Conservation (phyloP, 371 early-diverging fungal genomes). For the Lichtheimia hyalospora region DNA sequence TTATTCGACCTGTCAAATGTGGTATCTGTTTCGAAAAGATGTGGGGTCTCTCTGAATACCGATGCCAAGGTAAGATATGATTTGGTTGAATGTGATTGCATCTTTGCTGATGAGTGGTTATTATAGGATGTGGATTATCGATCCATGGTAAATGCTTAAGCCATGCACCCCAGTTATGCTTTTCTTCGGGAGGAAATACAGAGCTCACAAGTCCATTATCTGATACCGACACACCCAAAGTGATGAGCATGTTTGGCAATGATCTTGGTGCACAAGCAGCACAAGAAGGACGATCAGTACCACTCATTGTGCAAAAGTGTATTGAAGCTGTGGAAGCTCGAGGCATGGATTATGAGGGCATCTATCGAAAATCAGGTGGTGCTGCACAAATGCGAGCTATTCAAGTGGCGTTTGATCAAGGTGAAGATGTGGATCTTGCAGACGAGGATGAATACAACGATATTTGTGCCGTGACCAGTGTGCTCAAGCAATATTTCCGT, state of each 20-base stretch:
- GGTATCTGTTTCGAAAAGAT: constrained; percentile 84
- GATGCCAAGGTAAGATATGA: constrained; percentile 51
- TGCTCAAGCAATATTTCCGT: constrained; percentile 95
- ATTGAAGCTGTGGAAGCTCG: constrained; percentile 78
- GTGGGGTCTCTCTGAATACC: constrained; percentile 80
- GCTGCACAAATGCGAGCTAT: constrained; percentile 75
- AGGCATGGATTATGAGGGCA: constrained; percentile 85
- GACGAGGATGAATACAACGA: constrained; percentile 56
- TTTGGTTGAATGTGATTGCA: not conserved
- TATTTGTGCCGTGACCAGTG: constrained; percentile 84
- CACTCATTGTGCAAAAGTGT: constrained; percentile 75
- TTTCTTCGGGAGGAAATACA: constrained; percentile 11
- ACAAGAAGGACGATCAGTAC: constrained; percentile 47
- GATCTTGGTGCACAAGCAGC: constrained; percentile 28
- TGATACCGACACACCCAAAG: constrained; percentile 8
- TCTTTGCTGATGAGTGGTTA: not conserved
- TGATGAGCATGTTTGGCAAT: constrained; percentile 31
- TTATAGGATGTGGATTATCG: constrained; percentile 47
- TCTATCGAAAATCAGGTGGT: constrained; percentile 92
- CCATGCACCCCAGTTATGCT: constrained; percentile 36
- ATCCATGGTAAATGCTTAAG: constrained; percentile 55
- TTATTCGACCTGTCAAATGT: constrained; percentile 72
- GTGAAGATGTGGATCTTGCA: constrained; percentile 50
- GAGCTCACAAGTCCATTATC: constrained; percentile 13
- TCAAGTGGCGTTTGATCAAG: constrained; percentile 54